A percentile compares a stretch with the other conserved stretches of the same genome.
Evolutionary conservation across 2,329 filamentous ascomycete genomes (phyloP).

Genomic region (Penicillium griseofulvum): DNA sequence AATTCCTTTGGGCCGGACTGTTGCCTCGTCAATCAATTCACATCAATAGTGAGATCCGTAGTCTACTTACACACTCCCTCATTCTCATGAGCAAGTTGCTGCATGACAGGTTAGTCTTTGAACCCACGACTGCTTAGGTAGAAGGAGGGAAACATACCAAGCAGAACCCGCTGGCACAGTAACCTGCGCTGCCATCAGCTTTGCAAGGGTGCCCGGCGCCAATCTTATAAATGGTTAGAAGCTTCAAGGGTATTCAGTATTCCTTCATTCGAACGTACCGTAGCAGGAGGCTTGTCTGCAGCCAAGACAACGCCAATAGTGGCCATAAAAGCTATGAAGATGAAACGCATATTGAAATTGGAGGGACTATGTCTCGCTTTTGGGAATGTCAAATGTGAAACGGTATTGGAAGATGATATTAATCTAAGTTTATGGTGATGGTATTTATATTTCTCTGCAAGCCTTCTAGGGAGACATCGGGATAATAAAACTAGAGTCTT

Average conservation of each 20-base stretch:
- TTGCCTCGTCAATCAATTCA: not conserved
- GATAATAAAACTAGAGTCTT: not conserved
- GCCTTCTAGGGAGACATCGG: not conserved
- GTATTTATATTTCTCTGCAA: not conserved
- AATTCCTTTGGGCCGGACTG: not conserved
- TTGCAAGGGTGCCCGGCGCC: not conserved
- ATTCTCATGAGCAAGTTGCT: conserved; percentile 2
- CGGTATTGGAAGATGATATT: not conserved
- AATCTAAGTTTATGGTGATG: too few species aligned
- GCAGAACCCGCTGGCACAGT: conserved; percentile 3
- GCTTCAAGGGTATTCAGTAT: not conserved
- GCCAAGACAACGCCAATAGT: not conserved
- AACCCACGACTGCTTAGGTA: too few species aligned
- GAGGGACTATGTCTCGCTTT: not conserved
- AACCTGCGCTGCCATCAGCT: conserved; percentile 2
- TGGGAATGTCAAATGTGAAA: not conserved
- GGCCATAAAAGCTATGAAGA: not conserved
- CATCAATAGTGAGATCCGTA: too few species aligned
- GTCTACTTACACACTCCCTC: not conserved
- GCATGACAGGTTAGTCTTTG: not conserved
- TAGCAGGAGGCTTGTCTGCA: not conserved
- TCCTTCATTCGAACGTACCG: not conserved
- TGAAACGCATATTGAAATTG: not conserved
- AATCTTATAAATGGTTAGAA: not conserved
- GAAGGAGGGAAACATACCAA: not conserved